Percentiles rank a stretch among this genome's conserved stretches.
Evolutionary conservation across 2,329 filamentous ascomycete species (phyloP).

Genomic region (Pseudogymnoascus sp.): DNA sequence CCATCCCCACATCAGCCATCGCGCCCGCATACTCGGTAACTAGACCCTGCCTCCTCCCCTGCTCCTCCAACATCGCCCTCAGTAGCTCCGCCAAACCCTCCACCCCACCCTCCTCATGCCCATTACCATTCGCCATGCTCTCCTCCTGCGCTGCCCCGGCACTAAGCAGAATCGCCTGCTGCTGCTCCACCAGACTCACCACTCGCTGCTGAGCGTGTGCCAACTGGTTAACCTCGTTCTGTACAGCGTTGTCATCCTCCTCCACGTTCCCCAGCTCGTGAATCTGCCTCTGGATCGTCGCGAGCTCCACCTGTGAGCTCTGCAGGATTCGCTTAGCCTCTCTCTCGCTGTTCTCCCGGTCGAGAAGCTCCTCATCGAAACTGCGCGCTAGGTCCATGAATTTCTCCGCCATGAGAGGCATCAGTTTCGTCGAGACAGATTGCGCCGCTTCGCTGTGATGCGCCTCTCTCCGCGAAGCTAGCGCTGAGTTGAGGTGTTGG

Average conservation of each 20-base stretch:
- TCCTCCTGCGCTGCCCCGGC: slow-evolving; percentile 39
- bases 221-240: slow-evolving; percentile 19
- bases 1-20: slow-evolving; percentile 60
- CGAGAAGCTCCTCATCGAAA: slow-evolving; percentile 68
- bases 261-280: slow-evolving; percentile 39
- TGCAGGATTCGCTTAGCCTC: slow-evolving; percentile 60
- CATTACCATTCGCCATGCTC: slow-evolving; percentile 37
- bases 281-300: slow-evolving; percentile 52
- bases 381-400: slow-evolving; percentile 62
- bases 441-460: slow-evolving; percentile 60
- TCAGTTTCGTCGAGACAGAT: slow-evolving; percentile 62
- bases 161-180: slow-evolving; percentile 37
- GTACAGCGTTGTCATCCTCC: slow-evolving; percentile 17
- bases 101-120: slow-evolving; percentile 31
- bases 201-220: slow-evolving; percentile 19
- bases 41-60: slow-evolving; percentile 41
- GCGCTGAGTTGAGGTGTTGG: slow-evolving; percentile 12
- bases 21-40: slow-evolving; percentile 64
- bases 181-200: slow-evolving; percentile 35
- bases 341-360: slow-evolving; percentile 63
- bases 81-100: slow-evolving; percentile 46
- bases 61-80: slow-evolving; percentile 47
- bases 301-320: slow-evolving; percentile 62
- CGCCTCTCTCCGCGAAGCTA: slow-evolving; percentile 17
- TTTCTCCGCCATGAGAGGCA: slow-evolving; percentile 62